phyloP scores from a whole-genome alignment of 352 stramenopile species.

The Phytophthora brassicae region DNA sequence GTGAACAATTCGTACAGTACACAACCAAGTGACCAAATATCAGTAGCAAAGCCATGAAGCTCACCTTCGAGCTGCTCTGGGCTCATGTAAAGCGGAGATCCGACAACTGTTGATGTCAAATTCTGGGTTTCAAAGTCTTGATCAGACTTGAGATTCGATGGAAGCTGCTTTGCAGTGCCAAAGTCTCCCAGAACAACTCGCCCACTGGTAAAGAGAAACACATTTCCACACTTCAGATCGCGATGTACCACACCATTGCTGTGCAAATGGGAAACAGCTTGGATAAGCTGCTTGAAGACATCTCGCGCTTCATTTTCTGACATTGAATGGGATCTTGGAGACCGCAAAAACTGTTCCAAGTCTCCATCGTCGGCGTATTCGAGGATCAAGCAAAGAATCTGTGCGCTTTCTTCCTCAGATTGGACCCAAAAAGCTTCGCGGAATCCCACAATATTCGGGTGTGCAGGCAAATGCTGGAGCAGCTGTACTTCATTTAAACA shows the following conservation, averaged over 20 bases:
- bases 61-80: slow-evolving; percentile 65
- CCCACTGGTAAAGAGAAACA: slow-evolving; percentile 75
- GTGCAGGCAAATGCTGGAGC: slow-evolving; percentile 41
- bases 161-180: slow-evolving; percentile 52
- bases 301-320: slow-evolving; percentile 20
- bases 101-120: slow-evolving; percentile 53
- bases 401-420: slow-evolving; percentile 1
- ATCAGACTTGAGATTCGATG: slow-evolving; percentile 1
- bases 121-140: slow-evolving; percentile 9
- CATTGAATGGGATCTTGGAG: neutral
- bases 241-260: slow-evolving; percentile 64
- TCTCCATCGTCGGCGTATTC: slow-evolving; percentile 73
- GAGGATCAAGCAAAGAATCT: slow-evolving; percentile 55
- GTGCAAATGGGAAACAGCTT: slow-evolving; percentile 86
- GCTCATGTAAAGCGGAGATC: slow-evolving; percentile 79
- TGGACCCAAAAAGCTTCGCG: slow-evolving; percentile 55
- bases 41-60: slow-evolving; percentile 56
- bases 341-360: slow-evolving; percentile 45
- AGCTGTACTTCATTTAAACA: slow-evolving; percentile 57
- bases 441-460: slow-evolving; percentile 60
- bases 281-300: slow-evolving; percentile 72
- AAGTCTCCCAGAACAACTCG: slow-evolving; percentile 86
- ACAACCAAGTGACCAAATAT: slow-evolving; percentile 86
- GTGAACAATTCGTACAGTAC: slow-evolving; percentile 73
- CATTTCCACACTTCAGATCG: slow-evolving; percentile 87